Evolutionary conservation across 768 basidiomycete genomes (phyloP).

Genomic region (Lactarius psammicola): DNA sequence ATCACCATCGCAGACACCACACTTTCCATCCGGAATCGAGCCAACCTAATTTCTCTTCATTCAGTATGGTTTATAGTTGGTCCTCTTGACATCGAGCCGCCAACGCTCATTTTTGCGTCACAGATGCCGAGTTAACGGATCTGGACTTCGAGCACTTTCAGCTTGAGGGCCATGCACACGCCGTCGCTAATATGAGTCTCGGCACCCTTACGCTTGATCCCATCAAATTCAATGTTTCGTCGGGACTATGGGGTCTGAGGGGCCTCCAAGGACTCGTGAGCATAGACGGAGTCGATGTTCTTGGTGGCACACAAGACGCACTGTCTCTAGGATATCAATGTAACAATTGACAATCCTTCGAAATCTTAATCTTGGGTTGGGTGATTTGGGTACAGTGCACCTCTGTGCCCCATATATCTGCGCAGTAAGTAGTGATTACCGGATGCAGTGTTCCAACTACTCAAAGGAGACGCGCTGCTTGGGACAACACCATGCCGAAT

Average conservation of each 20-base stretch:
- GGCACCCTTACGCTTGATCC: constrained; percentile 68
- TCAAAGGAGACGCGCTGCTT: constrained; percentile 48
- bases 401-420: neutral
- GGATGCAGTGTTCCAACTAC: constrained; percentile 54
- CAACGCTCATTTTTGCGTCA: neutral
- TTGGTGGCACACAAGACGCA: constrained; percentile 58
- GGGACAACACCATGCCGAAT: constrained; percentile 63
- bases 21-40: constrained; percentile 47
- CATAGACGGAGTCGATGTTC: constrained; percentile 61
- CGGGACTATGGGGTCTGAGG: constrained; percentile 55
- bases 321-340: constrained; percentile 59
- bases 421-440: neutral
- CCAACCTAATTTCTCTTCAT: constrained; percentile 53
- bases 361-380: constrained; percentile 59
- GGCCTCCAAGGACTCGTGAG: constrained; percentile 56
- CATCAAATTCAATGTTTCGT: constrained; percentile 69
- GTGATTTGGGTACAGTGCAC: constrained; percentile 57
- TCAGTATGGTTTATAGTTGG: constrained; percentile 47
- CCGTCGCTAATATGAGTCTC: constrained; percentile 59
- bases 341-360: constrained; percentile 66
- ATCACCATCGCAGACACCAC: constrained; percentile 58
- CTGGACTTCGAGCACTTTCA: constrained; percentile 48
- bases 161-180: constrained; percentile 57
- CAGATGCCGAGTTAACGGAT: constrained; percentile 59
- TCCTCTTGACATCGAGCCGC: neutral